A percentile compares a stretch with the other conserved stretches of the same genome.
phyloP scores from a whole-genome alignment of 176 grass and related monocot species.

The Avena insularis region DNA sequence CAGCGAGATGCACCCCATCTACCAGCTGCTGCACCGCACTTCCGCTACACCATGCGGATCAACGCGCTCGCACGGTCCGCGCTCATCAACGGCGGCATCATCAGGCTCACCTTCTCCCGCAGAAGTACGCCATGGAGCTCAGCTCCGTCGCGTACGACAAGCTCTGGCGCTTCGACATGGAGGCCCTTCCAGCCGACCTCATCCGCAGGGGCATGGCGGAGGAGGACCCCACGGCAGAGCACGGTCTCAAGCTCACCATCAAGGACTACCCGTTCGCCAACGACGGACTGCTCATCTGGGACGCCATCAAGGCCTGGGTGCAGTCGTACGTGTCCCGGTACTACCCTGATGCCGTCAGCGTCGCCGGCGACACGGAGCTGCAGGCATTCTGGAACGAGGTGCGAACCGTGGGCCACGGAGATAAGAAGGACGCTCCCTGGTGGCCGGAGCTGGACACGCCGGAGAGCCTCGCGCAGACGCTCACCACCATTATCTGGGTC shows the following conservation, averaged over 20 bases:
- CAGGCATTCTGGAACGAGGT: constrained; percentile 83
- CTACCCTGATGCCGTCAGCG: constrained; percentile 45
- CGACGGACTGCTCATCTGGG: constrained; percentile 83
- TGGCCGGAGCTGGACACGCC: constrained; percentile 67
- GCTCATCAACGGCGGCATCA: constrained; percentile 75
- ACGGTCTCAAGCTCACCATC: constrained; percentile 66
- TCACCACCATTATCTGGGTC: constrained; percentile 90
- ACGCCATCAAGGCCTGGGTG: constrained; percentile 71
- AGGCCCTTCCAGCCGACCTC: constrained; percentile 78
- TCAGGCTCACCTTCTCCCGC: constrained; percentile 77
- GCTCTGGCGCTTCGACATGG: constrained; percentile 85
- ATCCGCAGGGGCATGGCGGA: constrained; percentile 79
- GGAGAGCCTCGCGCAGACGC: constrained; percentile 51
- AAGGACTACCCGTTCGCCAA: constrained; percentile 91
- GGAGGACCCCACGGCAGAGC: constrained; percentile 61
- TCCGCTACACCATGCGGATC: constrained; percentile 87
- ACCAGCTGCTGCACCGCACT: constrained; percentile 71
- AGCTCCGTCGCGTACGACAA: constrained; percentile 71
- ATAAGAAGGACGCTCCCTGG: constrained; percentile 75
- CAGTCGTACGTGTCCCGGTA: constrained; percentile 64
- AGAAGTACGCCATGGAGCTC: constrained; percentile 77
- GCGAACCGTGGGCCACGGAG: constrained; percentile 58
- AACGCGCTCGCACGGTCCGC: constrained; percentile 63
- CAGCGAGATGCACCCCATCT: constrained; percentile 86
- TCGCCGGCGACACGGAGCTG: constrained; percentile 66